phyloP scores from a whole-genome alignment of 495 filamentous ascomycete genomes.

The Aspergillus olivimuriae region DNA sequence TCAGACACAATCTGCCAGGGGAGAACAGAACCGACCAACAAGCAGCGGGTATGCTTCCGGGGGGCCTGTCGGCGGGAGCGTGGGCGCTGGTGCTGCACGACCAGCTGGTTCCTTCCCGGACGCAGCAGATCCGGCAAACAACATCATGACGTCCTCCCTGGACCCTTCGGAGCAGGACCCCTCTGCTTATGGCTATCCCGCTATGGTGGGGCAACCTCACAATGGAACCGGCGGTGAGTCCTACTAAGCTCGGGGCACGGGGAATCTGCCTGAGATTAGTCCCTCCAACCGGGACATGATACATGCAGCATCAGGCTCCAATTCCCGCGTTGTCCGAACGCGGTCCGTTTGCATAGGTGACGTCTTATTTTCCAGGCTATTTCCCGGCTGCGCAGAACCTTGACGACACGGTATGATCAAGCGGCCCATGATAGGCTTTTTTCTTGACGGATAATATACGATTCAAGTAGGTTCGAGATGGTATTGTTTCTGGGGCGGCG shows the following conservation, averaged over 20 bases:
- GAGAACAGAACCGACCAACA: constrained; percentile 63
- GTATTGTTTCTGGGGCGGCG: background rate
- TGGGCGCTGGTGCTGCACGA: constrained; percentile 40
- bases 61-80: constrained; percentile 40
- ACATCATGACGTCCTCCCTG: constrained; percentile 53
- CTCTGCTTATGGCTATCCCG: constrained; percentile 55
- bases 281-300: too few species aligned
- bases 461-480: background rate
- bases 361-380: constrained; percentile 2
- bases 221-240: constrained; percentile 59
- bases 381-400: constrained; percentile 6
- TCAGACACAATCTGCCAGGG: constrained; percentile 74
- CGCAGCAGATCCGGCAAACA: constrained; percentile 50
- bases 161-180: constrained; percentile 55
- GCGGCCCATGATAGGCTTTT: constrained; percentile 9
- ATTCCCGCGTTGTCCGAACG: too few species aligned
- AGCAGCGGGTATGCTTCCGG: constrained; percentile 62
- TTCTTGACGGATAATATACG: constrained; percentile 22
- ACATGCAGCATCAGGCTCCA: too few species aligned
- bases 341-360: background rate
- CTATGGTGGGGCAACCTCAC: constrained; percentile 56
- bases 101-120: constrained; percentile 46
- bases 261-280: background rate
- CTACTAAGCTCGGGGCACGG: constrained; percentile 27
- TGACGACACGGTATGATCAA: constrained; percentile 12